Percentiles rank a stretch among this genome's conserved stretches.
Conservation (phyloP, 1,284 basidiomycete genomes). For the Ceratobasidium sp. region DNA sequence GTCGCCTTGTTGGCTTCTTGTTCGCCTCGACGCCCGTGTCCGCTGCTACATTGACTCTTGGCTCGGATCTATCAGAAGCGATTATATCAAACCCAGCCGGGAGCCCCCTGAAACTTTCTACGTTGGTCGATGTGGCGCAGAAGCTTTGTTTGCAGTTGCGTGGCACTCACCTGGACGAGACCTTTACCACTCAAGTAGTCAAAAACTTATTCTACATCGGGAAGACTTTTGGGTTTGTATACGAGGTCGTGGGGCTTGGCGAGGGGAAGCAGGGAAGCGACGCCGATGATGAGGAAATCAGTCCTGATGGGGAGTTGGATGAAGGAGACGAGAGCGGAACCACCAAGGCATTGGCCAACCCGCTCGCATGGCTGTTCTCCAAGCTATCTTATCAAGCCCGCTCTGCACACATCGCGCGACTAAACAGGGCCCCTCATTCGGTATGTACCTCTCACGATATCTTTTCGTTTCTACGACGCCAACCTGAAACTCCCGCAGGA, state of each 20-base stretch:
- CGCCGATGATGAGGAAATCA: slow-evolving; percentile 47
- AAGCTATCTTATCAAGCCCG: slow-evolving; percentile 90
- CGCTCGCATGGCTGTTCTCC: slow-evolving; percentile 92
- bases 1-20: slow-evolving; percentile 78
- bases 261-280: slow-evolving; percentile 52
- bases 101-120: slow-evolving; percentile 64
- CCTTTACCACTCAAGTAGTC: slow-evolving; percentile 85
- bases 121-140: slow-evolving; percentile 77
- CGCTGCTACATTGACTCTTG: slow-evolving; percentile 53
- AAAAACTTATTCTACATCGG: slow-evolving; percentile 95
- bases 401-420: slow-evolving; percentile 74
- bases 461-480: slow-evolving; percentile 11
- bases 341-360: slow-evolving; percentile 60
- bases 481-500: slow-evolving; percentile 54
- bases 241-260: slow-evolving; percentile 50
- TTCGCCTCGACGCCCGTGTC: slow-evolving; percentile 66
- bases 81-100: slow-evolving; percentile 51
- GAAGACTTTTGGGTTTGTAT: slow-evolving; percentile 76
- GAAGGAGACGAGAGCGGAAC: slow-evolving; percentile 53
- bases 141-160: slow-evolving; percentile 85
- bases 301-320: slow-evolving; percentile 50
- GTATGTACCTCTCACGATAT: slow-evolving; percentile 58
- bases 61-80: slow-evolving; percentile 46
- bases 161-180: slow-evolving; percentile 81
- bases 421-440: slow-evolving; percentile 61